phyloP scores from a whole-genome alignment of 352 stramenopile genomes.

The Plasmopara muralis region DNA sequence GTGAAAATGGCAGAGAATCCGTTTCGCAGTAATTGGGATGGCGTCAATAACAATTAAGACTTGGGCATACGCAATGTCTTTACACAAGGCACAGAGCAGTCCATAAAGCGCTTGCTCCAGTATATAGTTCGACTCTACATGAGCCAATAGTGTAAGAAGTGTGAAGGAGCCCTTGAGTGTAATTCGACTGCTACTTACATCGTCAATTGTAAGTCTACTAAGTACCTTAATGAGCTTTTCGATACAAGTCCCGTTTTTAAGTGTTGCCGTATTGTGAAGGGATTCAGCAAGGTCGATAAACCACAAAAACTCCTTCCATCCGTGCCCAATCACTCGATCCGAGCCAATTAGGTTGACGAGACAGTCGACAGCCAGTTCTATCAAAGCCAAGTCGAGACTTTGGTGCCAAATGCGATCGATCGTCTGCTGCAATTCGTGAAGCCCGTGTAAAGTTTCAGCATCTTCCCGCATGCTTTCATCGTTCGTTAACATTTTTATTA shows the following conservation, averaged over 20 bases:
- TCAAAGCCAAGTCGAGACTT: conserved; percentile 12
- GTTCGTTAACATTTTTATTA: conserved; percentile 33
- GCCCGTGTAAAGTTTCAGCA: conserved; percentile 21
- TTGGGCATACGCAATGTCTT: conserved; percentile 21
- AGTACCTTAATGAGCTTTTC: conserved; percentile 48
- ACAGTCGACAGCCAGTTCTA: conserved; percentile 39
- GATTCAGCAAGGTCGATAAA: conserved; percentile 23
- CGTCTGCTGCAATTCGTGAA: conserved; percentile 28
- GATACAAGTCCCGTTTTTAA: conserved; percentile 14
- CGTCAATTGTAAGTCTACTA: conserved; percentile 25
- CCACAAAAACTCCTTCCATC: conserved; percentile 29
- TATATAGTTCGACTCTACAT: conserved; percentile 11
- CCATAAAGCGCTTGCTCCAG: conserved; percentile 28
- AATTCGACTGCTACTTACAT: conserved; percentile 17
- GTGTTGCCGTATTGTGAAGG: conserved; percentile 17
- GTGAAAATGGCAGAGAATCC: conserved; percentile 20
- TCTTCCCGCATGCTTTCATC: conserved; percentile 21
- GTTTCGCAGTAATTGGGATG: conserved; percentile 29
- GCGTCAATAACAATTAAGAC: conserved; percentile 35
- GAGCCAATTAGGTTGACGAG: conserved; percentile 42
- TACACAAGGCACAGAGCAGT: conserved; percentile 29
- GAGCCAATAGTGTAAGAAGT: conserved; percentile 25
- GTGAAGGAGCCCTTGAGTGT: conserved; percentile 18
- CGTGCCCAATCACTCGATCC: conserved; percentile 15
- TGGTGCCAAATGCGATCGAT: conserved; percentile 22